Conservation (phyloP, 2,329 filamentous ascomycete genomes). For the Coleophoma eucalyptorum region DNA sequence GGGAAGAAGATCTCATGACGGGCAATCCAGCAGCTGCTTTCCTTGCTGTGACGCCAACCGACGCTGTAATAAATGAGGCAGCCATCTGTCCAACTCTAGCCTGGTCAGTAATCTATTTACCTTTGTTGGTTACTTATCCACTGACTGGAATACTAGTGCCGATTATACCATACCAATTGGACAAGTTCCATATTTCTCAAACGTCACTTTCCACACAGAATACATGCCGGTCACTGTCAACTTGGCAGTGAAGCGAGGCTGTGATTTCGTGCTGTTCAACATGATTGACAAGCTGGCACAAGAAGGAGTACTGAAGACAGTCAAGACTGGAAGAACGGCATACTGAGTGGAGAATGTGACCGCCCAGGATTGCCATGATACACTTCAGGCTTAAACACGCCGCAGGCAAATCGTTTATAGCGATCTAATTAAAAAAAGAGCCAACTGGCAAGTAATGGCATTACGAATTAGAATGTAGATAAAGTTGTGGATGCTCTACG, state of each 20-base stretch:
- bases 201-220: constrained; percentile 34
- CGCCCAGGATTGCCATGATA: too few relatives aligned
- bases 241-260: constrained; percentile 37
- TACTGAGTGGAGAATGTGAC: background rate
- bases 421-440: too few relatives aligned
- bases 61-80: constrained; percentile 27
- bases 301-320: constrained; percentile 30
- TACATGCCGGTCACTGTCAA: constrained; percentile 38
- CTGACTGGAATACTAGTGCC: constrained; percentile 11
- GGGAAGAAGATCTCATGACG: constrained; percentile 29
- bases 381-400: too few relatives aligned
- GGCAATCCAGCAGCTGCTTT: constrained; percentile 27
- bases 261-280: constrained; percentile 37
- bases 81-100: constrained; percentile 32
- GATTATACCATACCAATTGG: constrained; percentile 39
- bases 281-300: constrained; percentile 36
- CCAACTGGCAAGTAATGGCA: too few relatives aligned
- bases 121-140: background rate
- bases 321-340: constrained; percentile 29
- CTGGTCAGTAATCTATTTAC: constrained; percentile 11
- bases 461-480: too few relatives aligned
- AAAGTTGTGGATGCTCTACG: too few relatives aligned
- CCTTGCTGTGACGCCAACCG: constrained; percentile 26
- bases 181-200: constrained; percentile 34
- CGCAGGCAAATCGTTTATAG: too few relatives aligned